phyloP scores from a whole-genome alignment of 164 flowering plant species.

The Tetracentron sinense region DNA sequence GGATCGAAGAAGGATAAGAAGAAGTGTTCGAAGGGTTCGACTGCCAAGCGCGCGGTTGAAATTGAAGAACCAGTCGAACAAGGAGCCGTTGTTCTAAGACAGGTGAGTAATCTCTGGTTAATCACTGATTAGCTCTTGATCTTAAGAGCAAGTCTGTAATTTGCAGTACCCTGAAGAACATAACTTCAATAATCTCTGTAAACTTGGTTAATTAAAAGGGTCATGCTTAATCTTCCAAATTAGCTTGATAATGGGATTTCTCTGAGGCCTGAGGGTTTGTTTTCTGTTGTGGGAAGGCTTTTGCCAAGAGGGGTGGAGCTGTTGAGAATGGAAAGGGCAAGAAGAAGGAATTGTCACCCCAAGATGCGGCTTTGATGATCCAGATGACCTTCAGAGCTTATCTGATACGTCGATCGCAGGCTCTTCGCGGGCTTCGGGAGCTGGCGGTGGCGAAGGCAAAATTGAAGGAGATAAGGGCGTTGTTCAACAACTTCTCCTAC shows the following conservation, averaged over 20 bases:
- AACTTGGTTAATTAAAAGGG: neutral
- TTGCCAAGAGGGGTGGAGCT: conserved; percentile 53
- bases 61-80: conserved; percentile 62
- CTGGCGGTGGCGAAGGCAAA: conserved; percentile 81
- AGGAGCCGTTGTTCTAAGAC: conserved; percentile 51
- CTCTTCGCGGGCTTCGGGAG: conserved; percentile 74
- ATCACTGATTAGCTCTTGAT: neutral
- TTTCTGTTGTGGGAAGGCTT: conserved; percentile 40
- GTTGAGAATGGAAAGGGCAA: conserved; percentile 53
- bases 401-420: conserved; percentile 74
- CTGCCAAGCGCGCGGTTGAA: conserved; percentile 47
- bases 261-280: too few relatives aligned
- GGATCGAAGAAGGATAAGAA: conserved; percentile 26
- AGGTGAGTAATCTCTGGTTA: conserved; percentile 30
- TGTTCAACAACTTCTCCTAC: conserved; percentile 74
- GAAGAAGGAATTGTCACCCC: conserved; percentile 70
- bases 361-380: conserved; percentile 82
- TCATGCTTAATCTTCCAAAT: neutral
- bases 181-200: too few relatives aligned
- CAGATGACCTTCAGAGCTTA: conserved; percentile 74
- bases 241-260: neutral
- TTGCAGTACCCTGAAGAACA: too few relatives aligned
- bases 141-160: too few relatives aligned
- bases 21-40: conserved; percentile 23
- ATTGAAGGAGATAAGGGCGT: conserved; percentile 76